These are phyloP conservation scores for Neolentinus lepideus DNA, from an alignment of 1,284 basidiomycete genomes.

Conservation along the genomic window DNA sequence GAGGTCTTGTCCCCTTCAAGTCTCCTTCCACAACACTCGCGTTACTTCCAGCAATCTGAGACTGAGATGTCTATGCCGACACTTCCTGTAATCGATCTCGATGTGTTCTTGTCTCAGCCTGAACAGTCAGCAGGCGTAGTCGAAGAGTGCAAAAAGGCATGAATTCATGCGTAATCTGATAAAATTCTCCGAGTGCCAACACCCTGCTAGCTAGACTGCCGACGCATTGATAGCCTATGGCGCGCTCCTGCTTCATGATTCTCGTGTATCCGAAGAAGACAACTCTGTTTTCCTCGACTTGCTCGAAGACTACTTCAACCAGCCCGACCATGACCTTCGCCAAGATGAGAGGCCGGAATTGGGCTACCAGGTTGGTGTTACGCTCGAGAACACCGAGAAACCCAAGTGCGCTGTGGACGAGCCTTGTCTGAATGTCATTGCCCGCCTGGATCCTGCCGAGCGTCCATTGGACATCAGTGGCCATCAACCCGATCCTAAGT, in stretches of 20 bases:
- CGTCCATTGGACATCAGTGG: constrained; percentile 75
- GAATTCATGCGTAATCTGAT: constrained; percentile 2
- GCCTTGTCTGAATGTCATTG: constrained; percentile 67
- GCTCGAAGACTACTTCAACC: constrained; percentile 84
- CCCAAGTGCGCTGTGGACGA: constrained; percentile 80
- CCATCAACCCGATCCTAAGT: constrained; percentile 85
- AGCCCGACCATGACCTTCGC: constrained; percentile 51
- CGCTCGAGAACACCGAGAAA: constrained; percentile 90
- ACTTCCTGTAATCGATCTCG: constrained; percentile 75
- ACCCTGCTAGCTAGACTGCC: constrained; percentile 45
- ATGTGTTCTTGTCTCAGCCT: constrained; percentile 55
- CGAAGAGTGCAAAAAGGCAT: constrained; percentile 63
- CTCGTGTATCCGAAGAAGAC: constrained; percentile 75
- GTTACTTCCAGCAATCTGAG: too few relatives aligned
- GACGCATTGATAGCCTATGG: constrained; percentile 77
- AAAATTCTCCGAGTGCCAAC: background rate
- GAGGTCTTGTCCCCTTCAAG: background rate
- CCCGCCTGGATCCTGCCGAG: constrained; percentile 64
- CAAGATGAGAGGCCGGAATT: constrained; percentile 79
- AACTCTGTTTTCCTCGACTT: constrained; percentile 77
- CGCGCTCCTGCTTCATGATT: constrained; percentile 77
- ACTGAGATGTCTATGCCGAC: constrained; percentile 23
- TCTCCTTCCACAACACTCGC: too few relatives aligned
- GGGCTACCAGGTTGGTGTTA: constrained; percentile 76
- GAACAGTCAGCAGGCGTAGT: constrained; percentile 37